Base-by-base conservation (phyloP, 495 filamentous ascomycete genomes). In the Lepraria neglecta region DNA sequence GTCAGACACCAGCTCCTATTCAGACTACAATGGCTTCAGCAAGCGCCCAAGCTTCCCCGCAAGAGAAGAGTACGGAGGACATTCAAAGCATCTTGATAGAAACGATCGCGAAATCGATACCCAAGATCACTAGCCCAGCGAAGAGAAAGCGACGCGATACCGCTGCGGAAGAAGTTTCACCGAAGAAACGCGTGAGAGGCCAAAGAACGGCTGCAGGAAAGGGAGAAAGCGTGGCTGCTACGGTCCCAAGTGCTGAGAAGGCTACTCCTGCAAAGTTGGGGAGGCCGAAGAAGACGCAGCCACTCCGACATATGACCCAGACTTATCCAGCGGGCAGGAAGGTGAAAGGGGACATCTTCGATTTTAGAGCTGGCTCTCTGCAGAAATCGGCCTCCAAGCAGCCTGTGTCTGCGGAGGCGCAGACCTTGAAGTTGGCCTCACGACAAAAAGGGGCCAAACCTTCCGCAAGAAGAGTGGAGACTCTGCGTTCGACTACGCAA, bases 61-160 rank as follows among this genome's bases (percentile, higher is more conserved):
- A 19, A 19, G 56, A 38, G 21, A 19, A 6, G 33, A 35, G 19
- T 59, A n/a, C 30, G 31, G 31, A 46, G 9, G 44, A 59, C 3
- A 11, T 31, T 24, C 24, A 15, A 7, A 59, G n/a, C 17, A 48
- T 43, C 21, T 27, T 40, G 11, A 3, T 56, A n/a, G 30, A 48
- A 19, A 19, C 15, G 19, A 21, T 19, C 17, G 11, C 28, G n/a
- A 38, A n/a, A 15, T 51, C n/a, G n/a, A 12, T 46, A 30, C 27
- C 56, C 11, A 35, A 19, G 24, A 5, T 19, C 21, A 27, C 40
- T 0, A 43, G 47, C 1, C 19, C 14, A 24, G 30, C 15, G 17
- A 63, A 59, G 61, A 63, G 61, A 11, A 63, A 59, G 50, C 61
- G 61, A 33, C 30, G 31, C 12, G n/a, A 45, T 9, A 4, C n/a